These are phyloP conservation scores for Adansonia rubrostipa DNA, from an alignment of 441 rosid species.

Conservation along the genomic window DNA sequence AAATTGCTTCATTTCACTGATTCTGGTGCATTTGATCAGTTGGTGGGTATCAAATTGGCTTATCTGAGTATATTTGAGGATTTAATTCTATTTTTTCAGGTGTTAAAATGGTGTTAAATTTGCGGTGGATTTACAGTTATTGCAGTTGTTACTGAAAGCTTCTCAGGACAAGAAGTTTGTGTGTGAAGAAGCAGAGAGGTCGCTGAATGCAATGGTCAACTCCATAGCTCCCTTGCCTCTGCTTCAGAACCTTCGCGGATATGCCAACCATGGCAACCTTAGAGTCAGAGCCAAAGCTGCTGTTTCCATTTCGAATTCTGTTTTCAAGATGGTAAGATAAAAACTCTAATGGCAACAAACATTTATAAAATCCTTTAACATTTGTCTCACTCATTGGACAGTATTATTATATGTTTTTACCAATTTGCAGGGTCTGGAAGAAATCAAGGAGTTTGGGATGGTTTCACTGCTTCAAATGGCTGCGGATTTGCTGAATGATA, in stretches of 20 bases:
- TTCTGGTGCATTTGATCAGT: conserved; percentile 60
- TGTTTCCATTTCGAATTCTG: conserved; percentile 58
- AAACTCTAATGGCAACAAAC: background rate
- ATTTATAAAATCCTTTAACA: background rate
- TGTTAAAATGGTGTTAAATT: conserved; percentile 1
- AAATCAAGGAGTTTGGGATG: conserved; percentile 69
- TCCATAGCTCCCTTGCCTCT: conserved; percentile 61
- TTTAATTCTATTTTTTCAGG: background rate
- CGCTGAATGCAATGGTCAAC: conserved; percentile 62
- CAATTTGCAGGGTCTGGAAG: conserved; percentile 53
- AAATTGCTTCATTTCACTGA: conserved; percentile 48
- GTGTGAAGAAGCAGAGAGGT: conserved; percentile 86
- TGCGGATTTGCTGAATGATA: conserved; percentile 72
- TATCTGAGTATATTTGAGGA: background rate
- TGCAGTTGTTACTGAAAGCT: conserved; percentile 89
- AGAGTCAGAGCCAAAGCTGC: conserved; percentile 88
- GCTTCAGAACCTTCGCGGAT: conserved; percentile 58
- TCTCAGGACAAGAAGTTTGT: conserved; percentile 93
- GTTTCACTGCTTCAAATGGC: conserved; percentile 57
- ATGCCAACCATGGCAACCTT: conserved; percentile 62
- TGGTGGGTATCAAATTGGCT: conserved; percentile 42
- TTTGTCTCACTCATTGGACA: background rate
- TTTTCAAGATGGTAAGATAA: conserved; percentile 65
- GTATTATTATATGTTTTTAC: background rate
- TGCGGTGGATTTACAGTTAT: conserved; percentile 44